These are phyloP conservation scores for Candida ortonii DNA, from an alignment of 805 yeast genomes.

Conservation along the genomic window DNA sequence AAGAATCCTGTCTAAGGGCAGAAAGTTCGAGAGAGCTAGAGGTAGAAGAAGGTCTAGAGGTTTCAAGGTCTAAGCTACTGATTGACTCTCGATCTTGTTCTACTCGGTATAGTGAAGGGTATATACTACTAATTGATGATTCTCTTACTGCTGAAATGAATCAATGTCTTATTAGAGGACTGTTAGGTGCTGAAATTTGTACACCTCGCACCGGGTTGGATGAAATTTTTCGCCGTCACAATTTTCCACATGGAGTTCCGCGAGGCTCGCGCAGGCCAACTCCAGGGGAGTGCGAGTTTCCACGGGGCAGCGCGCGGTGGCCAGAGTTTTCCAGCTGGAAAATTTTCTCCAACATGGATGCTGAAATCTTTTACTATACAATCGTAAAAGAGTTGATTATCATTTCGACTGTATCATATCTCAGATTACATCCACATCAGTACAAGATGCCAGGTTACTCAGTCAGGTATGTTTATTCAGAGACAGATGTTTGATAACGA, in stretches of 20 bases:
- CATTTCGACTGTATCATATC: too few relatives aligned
- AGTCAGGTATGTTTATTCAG: constrained; percentile 92
- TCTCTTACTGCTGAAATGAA: constrained; percentile 1
- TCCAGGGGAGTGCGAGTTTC: neutral
- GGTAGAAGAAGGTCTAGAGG: constrained; percentile 99
- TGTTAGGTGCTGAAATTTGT: constrained; percentile 6
- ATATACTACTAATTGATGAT: constrained; percentile 8
- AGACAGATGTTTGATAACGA: constrained; percentile 7
- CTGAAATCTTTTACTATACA: constrained; percentile 9
- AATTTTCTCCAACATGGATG: constrained; percentile 6
- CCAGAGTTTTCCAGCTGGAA: constrained; percentile 7
- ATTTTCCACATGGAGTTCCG: too few relatives aligned
- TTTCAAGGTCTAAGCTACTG: constrained; percentile 90
- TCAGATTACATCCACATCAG: constrained; percentile 25
- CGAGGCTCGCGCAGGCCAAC: neutral
- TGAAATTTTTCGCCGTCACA: too few relatives aligned
- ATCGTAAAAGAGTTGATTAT: too few relatives aligned
- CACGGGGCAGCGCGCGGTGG: neutral
- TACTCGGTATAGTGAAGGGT: constrained; percentile 10
- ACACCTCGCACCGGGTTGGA: too few relatives aligned
- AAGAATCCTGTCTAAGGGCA: constrained; percentile 94
- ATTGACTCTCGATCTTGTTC: constrained; percentile 6
- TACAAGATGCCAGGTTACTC: constrained; percentile 94
- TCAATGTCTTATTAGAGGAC: neutral
- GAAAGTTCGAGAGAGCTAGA: constrained; percentile 99